Base-by-base conservation (phyloP, 345 rosid genomes). In the Draba incana region DNA sequence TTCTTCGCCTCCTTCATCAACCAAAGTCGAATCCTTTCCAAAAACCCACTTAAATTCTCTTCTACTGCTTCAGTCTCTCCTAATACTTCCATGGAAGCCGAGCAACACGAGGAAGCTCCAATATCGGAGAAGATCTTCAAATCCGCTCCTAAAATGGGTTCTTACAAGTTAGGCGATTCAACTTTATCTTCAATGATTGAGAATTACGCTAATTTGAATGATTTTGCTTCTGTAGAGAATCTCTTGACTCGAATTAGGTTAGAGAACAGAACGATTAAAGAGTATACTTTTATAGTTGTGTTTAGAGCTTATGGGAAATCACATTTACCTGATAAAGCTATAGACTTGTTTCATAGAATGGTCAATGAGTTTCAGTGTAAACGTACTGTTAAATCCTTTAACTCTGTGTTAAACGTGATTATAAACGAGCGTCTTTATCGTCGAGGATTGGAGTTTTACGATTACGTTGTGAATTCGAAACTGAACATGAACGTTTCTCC, bases 291-390 rank as follows among this genome's bases (percentile, higher is more conserved):
- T 44, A 68, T 89, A 37, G 27, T 57, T 20, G 70, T 91, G 28
- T 87, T 91, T 65, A 91, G 82, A 72, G 92, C 96, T 58, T 94
- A 85, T 35, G 93, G 96, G 39, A 86, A 75, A 73, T 86, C 86
- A 1, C 84, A 84, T 79, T 75, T 83, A 3, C 85, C 92, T 8
- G 85, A 77, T 5, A 76, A 83, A 66, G 97, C 90, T 33, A 60
- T 91, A 8, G 81, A 78, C 6, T 77, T 91, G 83, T 94, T 94
- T 79, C 68, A 82, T 63, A 79, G 77, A 44, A 85, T 91, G 92
- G 81, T 70, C 2, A 44, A 44, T 46, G 95, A 86, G 50, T 91
- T 87, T 74, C 84, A 50, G 1, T 94, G 99, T 74, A 91, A 72
- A 78, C 84, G 89, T 14, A 86, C 79, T 1, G 88, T 91, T 11